Base-by-base conservation (phyloP, 768 basidiomycete genomes). In the Tricholoma bakamatsutake region DNA sequence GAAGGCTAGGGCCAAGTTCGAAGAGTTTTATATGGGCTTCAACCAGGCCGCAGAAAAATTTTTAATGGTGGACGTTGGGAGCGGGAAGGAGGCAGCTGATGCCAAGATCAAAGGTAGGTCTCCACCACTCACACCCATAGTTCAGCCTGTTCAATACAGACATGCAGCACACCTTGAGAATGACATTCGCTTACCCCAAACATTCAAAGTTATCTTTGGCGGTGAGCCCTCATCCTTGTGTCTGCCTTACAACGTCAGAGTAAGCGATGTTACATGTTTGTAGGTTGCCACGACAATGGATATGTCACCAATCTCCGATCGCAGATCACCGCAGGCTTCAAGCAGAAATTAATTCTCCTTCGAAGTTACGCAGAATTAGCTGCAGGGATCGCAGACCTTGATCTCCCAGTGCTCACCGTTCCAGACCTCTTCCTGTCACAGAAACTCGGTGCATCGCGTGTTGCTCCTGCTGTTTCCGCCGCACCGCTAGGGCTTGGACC, bases 271-370 rank as follows among this genome's bases (percentile, higher is more conserved):
- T 17, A 57, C n/a, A 33, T 52, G n/a, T 15, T 56, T 48, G 9
- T 55, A 87, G 85, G 85, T 59, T 84, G 82, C 63, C 87, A 88
- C 65, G 87, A 88, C 69, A 82, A 82, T 70, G 86, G 87, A 61
- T 88, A 89, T 70, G 76, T 80, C 50, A 77, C 80, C 24, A 76
- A 74, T 55, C 77, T 89, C 52, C 79, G 79, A 47, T 81, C 84
- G 17, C 78, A 84, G 50, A 80, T 85, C 52, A 87, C 86, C 43
- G 78, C 81, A 30, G 85, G 86, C 31, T 80, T 77, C 62, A 78
- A 78, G 59, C 71, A 83, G 54, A 89, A 86, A 70, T 72, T 88
- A 58, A 75, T 83, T 56, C 75, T 88, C 33, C 74, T 89, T 49
- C 81, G 77, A 70, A 78, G 84, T 54, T 87, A 87, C 66, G 66